Evolutionary conservation across 192 early-diverging fungal genomes (phyloP), one percentile per base, ranked within the genome.

Genomic region (Paraglomus occultum): DNA sequence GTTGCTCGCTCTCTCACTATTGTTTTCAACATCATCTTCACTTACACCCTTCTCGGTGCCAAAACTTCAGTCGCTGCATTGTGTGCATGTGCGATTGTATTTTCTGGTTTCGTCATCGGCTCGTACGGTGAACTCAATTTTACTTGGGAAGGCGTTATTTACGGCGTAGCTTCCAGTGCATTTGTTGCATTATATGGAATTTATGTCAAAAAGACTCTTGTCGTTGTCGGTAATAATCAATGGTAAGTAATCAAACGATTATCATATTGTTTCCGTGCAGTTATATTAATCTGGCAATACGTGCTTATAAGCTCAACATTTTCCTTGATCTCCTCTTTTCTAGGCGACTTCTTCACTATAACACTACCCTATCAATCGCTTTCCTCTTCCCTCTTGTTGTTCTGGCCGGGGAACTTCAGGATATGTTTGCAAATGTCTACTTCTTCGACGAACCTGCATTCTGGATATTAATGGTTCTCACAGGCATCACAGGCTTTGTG

Each of bases 151-250:
- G 87, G 87, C 31, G 57, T 88, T 6, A 57, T 87, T n/a, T 85
- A 84, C 22, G 87, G 87, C 71, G 86, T 88, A 1, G 84, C 83
- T 5, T 87, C 85, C 9, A 81, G 79, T 66, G 72, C 84, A 20
- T 88, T 88, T 79, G 87, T 88, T 12, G 87, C 87, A 8, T 74
- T 88, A 7, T 88, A 88, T 65, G 87, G 87, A 43, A 88, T 88
- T 61, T 88, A 85, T 64, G 87, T 88, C 15, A 87, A 88, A 73
- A 88, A 88, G 79, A 86, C 84, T 1, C 74, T 88, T 10, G 45
- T 31, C 8, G 40, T 73, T n/a, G 82, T 88, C 12, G 87, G 88
- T 17, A 88, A 88, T 71, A 85, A 88, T 60, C 83, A 88, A 77
- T 88, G 87, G 87, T 83, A 71, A 71, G 57, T 22, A 45, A 17